Conservation (phyloP, 768 basidiomycete genomes). For the Tylopilus sp. region DNA sequence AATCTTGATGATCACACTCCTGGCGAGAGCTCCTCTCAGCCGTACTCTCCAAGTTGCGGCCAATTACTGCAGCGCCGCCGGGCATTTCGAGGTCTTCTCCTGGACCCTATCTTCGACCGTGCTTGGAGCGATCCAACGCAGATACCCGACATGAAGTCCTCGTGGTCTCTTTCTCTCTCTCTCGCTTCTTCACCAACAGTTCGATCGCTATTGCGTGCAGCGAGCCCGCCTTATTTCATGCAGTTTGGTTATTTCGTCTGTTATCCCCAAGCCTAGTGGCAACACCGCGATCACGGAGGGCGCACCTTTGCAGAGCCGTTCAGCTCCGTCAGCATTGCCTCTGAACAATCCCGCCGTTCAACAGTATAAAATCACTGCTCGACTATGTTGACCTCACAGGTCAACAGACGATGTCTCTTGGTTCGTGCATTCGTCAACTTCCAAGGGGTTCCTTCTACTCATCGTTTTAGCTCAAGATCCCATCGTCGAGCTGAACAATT, state of each 20-base stretch:
- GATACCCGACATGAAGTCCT: slow-evolving; percentile 38
- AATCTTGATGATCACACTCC: background rate
- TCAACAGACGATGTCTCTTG: slow-evolving; percentile 21
- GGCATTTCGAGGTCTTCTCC: slow-evolving; percentile 23
- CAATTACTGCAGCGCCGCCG: slow-evolving; percentile 17
- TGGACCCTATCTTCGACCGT: slow-evolving; percentile 22
- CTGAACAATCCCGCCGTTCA: slow-evolving; percentile 18
- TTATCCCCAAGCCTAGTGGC: slow-evolving; percentile 24
- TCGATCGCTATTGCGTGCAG: slow-evolving; percentile 34
- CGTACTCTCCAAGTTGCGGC: slow-evolving; percentile 10
- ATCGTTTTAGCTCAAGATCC: slow-evolving; percentile 25
- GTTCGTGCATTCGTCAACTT: slow-evolving; percentile 8
- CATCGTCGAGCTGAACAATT: slow-evolving; percentile 40
- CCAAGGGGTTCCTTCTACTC: slow-evolving; percentile 3
- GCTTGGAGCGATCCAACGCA: slow-evolving; percentile 34
- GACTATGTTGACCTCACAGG: slow-evolving; percentile 15
- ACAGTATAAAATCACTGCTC: slow-evolving; percentile 26
- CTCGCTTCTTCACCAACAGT: slow-evolving; percentile 32
- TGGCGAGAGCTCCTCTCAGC: background rate
- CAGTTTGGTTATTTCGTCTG: slow-evolving; percentile 28
- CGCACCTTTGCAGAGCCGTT: slow-evolving; percentile 18
- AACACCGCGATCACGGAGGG: slow-evolving; percentile 31
- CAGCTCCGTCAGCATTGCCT: slow-evolving; percentile 31
- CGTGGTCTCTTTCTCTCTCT: slow-evolving; percentile 29
- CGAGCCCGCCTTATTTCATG: slow-evolving; percentile 31